Conservation (phyloP, 2,329 filamentous ascomycete species). For the Acarospora socialis region DNA sequence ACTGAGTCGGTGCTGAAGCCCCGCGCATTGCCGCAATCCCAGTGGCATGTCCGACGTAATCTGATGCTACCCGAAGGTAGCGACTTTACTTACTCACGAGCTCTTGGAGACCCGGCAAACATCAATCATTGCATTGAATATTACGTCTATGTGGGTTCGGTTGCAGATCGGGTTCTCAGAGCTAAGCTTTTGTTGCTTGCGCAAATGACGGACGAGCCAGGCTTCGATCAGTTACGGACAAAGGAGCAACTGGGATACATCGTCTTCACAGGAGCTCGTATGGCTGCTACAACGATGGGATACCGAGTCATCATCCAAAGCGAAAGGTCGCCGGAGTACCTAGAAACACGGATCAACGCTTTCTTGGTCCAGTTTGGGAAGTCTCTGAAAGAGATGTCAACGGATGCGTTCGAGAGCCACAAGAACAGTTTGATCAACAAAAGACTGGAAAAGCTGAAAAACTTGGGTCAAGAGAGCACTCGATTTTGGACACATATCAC, state of each 20-base stretch:
- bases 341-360: constrained; percentile 75
- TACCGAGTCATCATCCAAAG: constrained; percentile 90
- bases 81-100: constrained; percentile 72
- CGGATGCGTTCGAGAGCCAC: constrained; percentile 76
- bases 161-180: constrained; percentile 52
- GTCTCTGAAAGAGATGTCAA: constrained; percentile 59
- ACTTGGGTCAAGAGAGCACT: constrained; percentile 68
- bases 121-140: constrained; percentile 80
- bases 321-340: constrained; percentile 67
- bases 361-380: constrained; percentile 59
- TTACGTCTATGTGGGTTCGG: constrained; percentile 55
- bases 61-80: constrained; percentile 64
- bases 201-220: constrained; percentile 84
- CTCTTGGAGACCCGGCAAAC: constrained; percentile 72
- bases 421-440: constrained; percentile 81
- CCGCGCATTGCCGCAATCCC: constrained; percentile 54
- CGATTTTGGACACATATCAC: constrained; percentile 77
- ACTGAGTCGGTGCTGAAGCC: constrained; percentile 67
- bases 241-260: constrained; percentile 97
- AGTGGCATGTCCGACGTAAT: constrained; percentile 68
- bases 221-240: constrained; percentile 86
- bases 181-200: constrained; percentile 70
- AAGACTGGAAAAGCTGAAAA: constrained; percentile 81
- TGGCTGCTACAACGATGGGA: constrained; percentile 62
- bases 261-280: constrained; percentile 67